Percentiles rank a stretch among this genome's conserved stretches.
phyloP scores from a whole-genome alignment of 2,329 filamentous ascomycete genomes.

The Ceratocystis huliohia region DNA sequence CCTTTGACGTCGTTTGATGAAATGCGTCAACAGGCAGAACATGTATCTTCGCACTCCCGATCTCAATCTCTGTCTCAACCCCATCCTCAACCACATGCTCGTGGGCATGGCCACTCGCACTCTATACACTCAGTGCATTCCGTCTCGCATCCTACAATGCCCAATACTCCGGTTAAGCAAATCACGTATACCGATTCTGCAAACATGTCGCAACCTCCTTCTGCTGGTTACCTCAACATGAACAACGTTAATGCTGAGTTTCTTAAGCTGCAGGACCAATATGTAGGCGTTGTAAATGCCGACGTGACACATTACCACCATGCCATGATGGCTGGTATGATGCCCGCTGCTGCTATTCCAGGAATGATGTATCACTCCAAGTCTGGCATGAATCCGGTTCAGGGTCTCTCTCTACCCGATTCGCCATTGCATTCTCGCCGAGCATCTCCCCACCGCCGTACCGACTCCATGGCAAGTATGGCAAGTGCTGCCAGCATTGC shows the following conservation, averaged over 20 bases:
- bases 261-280: conserved; percentile 28
- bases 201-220: conserved; percentile 31
- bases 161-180: conserved; percentile 23
- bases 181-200: conserved; percentile 37
- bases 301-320: conserved; percentile 19
- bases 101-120: conserved; percentile 6
- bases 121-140: conserved; percentile 8
- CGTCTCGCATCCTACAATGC: conserved; percentile 10
- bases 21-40: conserved; percentile 44
- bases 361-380: conserved; percentile 18
- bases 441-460: conserved; percentile 37
- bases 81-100: not conserved
- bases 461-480: conserved; percentile 47
- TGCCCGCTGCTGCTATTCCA: conserved; percentile 12
- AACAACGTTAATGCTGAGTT: conserved; percentile 37
- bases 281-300: conserved; percentile 8
- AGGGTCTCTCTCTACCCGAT: conserved; percentile 1
- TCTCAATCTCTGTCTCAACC: conserved; percentile 13
- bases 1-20: conserved; percentile 45
- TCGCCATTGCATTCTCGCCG: conserved; percentile 17
- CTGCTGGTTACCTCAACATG: conserved; percentile 45
- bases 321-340: conserved; percentile 19
- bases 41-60: conserved; percentile 24
- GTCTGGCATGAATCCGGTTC: not conserved
- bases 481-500: conserved; percentile 47